Conservation (phyloP, 768 basidiomycete species). For the Boletus speciosus region DNA sequence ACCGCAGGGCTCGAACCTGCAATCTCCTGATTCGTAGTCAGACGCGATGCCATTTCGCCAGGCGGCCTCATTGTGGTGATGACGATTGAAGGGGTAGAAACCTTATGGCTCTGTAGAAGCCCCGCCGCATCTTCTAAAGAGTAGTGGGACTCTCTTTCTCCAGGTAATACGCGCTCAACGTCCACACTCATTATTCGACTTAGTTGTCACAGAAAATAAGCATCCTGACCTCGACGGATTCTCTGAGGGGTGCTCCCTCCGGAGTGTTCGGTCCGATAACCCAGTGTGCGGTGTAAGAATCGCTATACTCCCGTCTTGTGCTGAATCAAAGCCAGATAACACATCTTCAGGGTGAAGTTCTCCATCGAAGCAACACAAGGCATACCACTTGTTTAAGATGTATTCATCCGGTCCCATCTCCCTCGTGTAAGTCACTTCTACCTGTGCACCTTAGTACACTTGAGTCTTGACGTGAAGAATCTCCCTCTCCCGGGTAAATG, state of each 20-base stretch:
- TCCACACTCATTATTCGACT: background rate
- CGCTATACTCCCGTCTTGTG: background rate
- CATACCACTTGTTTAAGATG: background rate
- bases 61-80: conserved; percentile 48
- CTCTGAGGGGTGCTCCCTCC: background rate
- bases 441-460: background rate
- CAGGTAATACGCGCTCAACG: background rate
- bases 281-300: background rate
- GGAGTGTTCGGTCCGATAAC: background rate
- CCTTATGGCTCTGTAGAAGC: background rate
- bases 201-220: background rate
- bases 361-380: background rate
- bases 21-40: conserved; percentile 95
- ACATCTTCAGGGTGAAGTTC: background rate
- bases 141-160: background rate
- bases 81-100: background rate
- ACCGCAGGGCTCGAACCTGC: conserved; percentile 91
- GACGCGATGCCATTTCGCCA: conserved; percentile 95
- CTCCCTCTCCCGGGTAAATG: background rate
- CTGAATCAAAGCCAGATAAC: background rate
- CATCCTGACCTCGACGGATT: background rate
- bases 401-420: background rate
- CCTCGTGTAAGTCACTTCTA: background rate
- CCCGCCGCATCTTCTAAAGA: too few relatives aligned
- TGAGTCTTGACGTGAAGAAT: background rate